Evolutionary conservation across 352 stramenopile species (phyloP).

Genomic region (Globisporangium barbulae): DNA sequence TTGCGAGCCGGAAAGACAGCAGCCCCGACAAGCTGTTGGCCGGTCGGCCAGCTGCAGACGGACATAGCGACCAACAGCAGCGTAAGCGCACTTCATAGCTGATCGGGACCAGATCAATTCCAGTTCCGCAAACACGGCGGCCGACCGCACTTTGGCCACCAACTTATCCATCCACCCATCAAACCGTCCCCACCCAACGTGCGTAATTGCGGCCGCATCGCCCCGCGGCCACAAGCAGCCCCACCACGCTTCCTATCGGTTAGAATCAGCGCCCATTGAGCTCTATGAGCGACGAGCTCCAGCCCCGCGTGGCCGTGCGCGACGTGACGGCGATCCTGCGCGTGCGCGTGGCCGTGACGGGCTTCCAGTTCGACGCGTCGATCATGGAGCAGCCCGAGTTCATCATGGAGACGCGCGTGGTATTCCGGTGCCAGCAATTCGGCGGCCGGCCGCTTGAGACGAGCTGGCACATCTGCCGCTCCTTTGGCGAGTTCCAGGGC

Average conservation of each 20-base stretch:
- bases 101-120: neutral
- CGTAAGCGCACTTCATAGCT: neutral
- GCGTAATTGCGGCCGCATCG: neutral
- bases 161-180: neutral
- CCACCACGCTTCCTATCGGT: neutral
- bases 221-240: neutral
- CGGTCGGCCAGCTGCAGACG: neutral
- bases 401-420: slow-evolving; percentile 48
- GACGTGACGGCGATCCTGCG: slow-evolving; percentile 71
- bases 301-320: slow-evolving; percentile 28
- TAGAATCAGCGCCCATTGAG: neutral
- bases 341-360: slow-evolving; percentile 48
- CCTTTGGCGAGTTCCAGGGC: slow-evolving; percentile 71
- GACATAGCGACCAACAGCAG: neutral
- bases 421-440: slow-evolving; percentile 62
- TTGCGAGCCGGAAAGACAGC: neutral
- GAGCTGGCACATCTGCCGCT: slow-evolving; percentile 58
- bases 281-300: neutral
- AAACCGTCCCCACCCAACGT: neutral
- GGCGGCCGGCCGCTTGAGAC: slow-evolving; percentile 52
- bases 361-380: slow-evolving; percentile 67
- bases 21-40: neutral
- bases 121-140: neutral
- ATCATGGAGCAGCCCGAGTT: slow-evolving; percentile 84
- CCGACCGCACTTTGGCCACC: too few species aligned